phyloP scores from a whole-genome alignment of 352 stramenopile genomes.

The Globisporangium recalcitrans region DNA sequence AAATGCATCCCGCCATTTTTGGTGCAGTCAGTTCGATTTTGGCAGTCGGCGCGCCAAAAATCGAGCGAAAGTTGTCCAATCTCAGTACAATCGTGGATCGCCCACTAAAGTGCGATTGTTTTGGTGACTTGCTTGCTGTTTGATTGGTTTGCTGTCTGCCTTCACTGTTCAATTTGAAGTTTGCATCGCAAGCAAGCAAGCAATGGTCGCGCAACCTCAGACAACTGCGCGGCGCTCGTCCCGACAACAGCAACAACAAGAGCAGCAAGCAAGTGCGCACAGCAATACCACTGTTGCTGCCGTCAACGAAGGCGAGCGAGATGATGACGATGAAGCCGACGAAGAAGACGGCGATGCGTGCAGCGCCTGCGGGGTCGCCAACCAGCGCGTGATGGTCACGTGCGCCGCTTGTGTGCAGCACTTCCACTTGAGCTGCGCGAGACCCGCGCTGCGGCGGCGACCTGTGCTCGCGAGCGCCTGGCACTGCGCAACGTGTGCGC shows the following conservation, averaged over 20 bases:
- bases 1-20: conserved; percentile 9
- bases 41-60: not conserved
- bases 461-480: conserved; percentile 32
- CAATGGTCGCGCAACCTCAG: not conserved
- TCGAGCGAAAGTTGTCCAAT: not conserved
- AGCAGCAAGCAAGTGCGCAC: not conserved
- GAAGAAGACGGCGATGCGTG: conserved; percentile 21
- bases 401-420: conserved; percentile 34
- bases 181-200: not conserved
- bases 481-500: conserved; percentile 35
- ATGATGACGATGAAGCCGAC: conserved; percentile 11
- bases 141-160: not conserved
- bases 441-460: conserved; percentile 41
- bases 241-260: not conserved
- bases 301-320: conserved; percentile 8
- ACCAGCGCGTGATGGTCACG: conserved; percentile 37
- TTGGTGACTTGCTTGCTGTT: not conserved
- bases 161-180: conserved; percentile 16
- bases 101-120: not conserved
- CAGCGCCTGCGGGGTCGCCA: conserved; percentile 30
- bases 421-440: conserved; percentile 58
- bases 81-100: not conserved
- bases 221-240: conserved; percentile 7
- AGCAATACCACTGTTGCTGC: conserved; percentile 7
- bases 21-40: not conserved